phyloP scores from a whole-genome alignment of 495 filamentous ascomycete genomes.

The Terfezia boudieri region DNA sequence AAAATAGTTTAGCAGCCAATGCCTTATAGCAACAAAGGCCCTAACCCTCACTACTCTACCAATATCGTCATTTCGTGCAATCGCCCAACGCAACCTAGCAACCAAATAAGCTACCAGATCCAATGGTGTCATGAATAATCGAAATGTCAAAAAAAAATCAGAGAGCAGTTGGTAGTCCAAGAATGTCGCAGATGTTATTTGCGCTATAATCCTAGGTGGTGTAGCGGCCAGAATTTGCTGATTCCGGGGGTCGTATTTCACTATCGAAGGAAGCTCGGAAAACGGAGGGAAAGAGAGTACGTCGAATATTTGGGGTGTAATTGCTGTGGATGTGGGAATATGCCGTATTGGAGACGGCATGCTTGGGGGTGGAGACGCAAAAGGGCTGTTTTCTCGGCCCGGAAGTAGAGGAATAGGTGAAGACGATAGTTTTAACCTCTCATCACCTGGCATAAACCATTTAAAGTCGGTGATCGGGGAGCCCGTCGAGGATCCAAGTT shows the following conservation, averaged over 20 bases:
- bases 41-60: slow-evolving; percentile 83
- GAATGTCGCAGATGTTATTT: slow-evolving; percentile 89
- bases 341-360: slow-evolving; percentile 9
- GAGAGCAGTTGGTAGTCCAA: slow-evolving; percentile 94
- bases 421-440: slow-evolving; percentile 8
- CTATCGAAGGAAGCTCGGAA: slow-evolving; percentile 58
- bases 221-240: slow-evolving; percentile 74
- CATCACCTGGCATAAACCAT: not conserved
- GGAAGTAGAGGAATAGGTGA: slow-evolving; percentile 20
- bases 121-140: slow-evolving; percentile 52
- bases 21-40: slow-evolving; percentile 84
- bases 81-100: slow-evolving; percentile 68
- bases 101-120: slow-evolving; percentile 66
- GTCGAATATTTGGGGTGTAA: slow-evolving; percentile 53
- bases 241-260: slow-evolving; percentile 51
- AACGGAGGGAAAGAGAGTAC: slow-evolving; percentile 42
- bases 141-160: slow-evolving; percentile 94
- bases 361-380: slow-evolving; percentile 20
- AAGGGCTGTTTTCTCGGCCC: slow-evolving; percentile 20
- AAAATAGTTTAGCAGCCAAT: slow-evolving; percentile 98
- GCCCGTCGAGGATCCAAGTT: slow-evolving; percentile 16
- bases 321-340: slow-evolving; percentile 4
- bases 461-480: not conserved
- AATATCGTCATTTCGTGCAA: slow-evolving; percentile 55
- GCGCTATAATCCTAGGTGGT: slow-evolving; percentile 77